Conservation (phyloP, 2,329 filamentous ascomycete genomes). For the Cladobotryum protrusum region DNA sequence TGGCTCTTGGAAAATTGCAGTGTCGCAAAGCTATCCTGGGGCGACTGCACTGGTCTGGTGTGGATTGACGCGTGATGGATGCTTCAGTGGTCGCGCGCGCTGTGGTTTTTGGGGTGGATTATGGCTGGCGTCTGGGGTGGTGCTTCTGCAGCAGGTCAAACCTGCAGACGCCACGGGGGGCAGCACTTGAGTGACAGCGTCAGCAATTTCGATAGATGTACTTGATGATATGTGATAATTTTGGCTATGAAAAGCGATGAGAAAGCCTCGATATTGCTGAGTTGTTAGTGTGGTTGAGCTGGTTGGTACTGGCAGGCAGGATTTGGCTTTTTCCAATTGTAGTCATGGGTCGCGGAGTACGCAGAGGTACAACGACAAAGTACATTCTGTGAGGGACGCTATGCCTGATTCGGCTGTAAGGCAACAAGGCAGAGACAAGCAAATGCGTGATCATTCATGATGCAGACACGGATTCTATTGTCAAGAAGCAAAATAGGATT, state of each 20-base stretch:
- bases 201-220: background rate
- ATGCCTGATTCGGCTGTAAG: conserved; percentile 24
- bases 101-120: conserved; percentile 5
- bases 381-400: conserved; percentile 8
- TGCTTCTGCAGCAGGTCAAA: background rate
- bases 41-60: conserved; percentile 5
- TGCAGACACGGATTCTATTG: background rate
- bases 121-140: conserved; percentile 1
- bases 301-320: background rate
- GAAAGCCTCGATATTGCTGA: background rate
- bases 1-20: conserved; percentile 13
- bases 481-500: background rate
- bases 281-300: conserved; percentile 1
- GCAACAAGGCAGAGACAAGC: conserved; percentile 26
- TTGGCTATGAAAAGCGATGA: conserved; percentile 1
- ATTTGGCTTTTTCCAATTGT: conserved; percentile 10
- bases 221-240: background rate
- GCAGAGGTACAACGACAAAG: conserved; percentile 2
- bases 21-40: conserved; percentile 8
- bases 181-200: background rate
- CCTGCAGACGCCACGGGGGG: background rate
- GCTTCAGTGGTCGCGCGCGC: conserved; percentile 15
- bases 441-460: too few relatives aligned
- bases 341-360: conserved; percentile 6
- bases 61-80: conserved; percentile 17